Evolutionary conservation across 2,329 filamentous ascomycete genomes (phyloP), one percentile per base, ranked within the genome.

Genomic region (Hypocreales sp.): DNA sequence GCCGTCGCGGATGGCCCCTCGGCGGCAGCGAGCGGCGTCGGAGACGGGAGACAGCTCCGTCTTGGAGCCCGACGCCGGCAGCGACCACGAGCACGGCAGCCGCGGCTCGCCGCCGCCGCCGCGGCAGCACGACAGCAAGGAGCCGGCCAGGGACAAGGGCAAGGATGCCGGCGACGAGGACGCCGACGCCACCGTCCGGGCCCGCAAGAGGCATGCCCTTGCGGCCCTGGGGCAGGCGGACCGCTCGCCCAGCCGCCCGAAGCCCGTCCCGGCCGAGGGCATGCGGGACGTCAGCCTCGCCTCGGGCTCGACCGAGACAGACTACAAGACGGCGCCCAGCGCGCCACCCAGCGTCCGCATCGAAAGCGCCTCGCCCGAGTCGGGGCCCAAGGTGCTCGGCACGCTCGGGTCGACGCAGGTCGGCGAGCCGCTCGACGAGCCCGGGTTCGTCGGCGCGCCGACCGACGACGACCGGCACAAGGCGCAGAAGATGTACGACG

Each of bases 401-500:
- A 44, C 45, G 0, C 41, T 50, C 12, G 42, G 56, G 5, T 34
- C 42, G 3, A 46, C 51, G 25, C 44, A 47, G 32, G 34, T 41
- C 4, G 28, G 9, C 16, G 59, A 62, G 34, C 55, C 57, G 8
- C 51, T 72, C 8, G 68, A 73, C 28, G 68, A 72, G 41, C 68
- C 68, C 5, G 61, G 67, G 14, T 65, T 71, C 25, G 51, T 67
- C 2, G 68, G 68, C 18, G 63, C 71, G 15, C 67, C 68, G 7
- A 66, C 70, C 2, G 67, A 73, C 20, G 73, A 79, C 31, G 84
- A 93, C 40, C 64, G 68, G 13, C 70, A 79, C 38, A 81, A 79
- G 46, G 90, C 87, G 1, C 67, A 75, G 40, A 76, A 74, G 44
- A 83, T 98, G 22, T 95, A 72, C 46, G 77, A 87, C 31, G 84